Percentiles rank a stretch among this genome's conserved stretches.
These are phyloP conservation scores for Cytospora mali DNA, from an alignment of 2,329 filamentous ascomycete genomes.

Conservation along the genomic window DNA sequence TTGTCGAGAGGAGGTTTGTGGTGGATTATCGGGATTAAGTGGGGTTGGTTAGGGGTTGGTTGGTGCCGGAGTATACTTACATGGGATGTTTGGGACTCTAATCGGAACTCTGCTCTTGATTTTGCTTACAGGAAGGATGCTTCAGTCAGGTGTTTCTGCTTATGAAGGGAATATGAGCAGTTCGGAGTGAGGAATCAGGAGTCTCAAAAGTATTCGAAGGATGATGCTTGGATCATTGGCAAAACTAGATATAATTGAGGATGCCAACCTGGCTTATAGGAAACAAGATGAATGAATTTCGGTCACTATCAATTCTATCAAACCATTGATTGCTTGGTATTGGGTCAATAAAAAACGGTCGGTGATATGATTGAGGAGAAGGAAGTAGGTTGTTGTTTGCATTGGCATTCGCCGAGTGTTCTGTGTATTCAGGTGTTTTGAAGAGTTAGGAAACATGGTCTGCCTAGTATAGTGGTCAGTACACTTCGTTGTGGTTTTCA, in stretches of 20 bases:
- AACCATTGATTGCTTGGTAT: no score
- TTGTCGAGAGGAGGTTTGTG: constrained; percentile 75
- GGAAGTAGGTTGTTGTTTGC: no score
- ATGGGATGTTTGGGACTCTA: neutral
- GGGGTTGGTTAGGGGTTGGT: neutral
- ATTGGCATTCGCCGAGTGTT: no score
- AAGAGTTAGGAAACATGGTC: neutral
- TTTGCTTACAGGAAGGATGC: neutral
- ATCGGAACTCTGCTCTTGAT: no score
- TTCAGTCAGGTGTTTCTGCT: no score
- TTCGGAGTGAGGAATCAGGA: neutral
- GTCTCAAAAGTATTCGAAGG: no score
- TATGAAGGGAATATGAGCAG: neutral
- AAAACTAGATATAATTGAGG: neutral
- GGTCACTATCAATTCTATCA: no score
- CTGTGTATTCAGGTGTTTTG: neutral
- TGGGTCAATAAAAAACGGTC: no score
- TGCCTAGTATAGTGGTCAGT: constrained; percentile 1
- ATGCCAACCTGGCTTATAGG: neutral
- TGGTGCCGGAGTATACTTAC: neutral
- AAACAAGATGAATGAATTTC: no score
- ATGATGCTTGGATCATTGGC: neutral
- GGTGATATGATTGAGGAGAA: no score
- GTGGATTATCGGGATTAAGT: constrained; percentile 63
- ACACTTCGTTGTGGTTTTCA: neutral